Base-by-base conservation (phyloP, 495 filamentous ascomycete species). In the Penicillium simplicissimum region DNA sequence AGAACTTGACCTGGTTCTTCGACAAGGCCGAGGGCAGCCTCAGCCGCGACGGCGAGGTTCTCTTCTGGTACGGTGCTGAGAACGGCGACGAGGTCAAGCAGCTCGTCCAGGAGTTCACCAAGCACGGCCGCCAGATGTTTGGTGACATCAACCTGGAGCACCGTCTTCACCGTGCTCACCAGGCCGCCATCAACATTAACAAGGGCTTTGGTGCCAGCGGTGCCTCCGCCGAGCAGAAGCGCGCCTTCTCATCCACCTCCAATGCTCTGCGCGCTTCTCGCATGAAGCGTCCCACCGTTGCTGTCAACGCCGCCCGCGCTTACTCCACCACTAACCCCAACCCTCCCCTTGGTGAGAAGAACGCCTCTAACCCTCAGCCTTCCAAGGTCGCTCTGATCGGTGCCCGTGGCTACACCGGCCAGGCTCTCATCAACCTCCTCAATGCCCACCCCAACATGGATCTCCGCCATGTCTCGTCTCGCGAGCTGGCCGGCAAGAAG, bases 1-100 rank as follows among this genome's bases (percentile, higher is more conserved):
- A 98, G 83, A 98, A 98, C 73, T 81, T 98, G 67, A 92, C 90
- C 31, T 98, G 95, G 95, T 98, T 98, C 81, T 97, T 96, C 63
- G 94, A 96, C 78, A 97, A 97, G 81, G 90, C 95, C 9, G 91
- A 96, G 61, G 96, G 96, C 51, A 96, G 90, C 75, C 80, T 97
- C 60, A 90, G 89, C 48, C 84, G 87, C 35, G 85, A 91, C 54
- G 92, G 91, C 56, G 88, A 96, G 67, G 91, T 97, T 37, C 88
- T 98, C 72, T 98, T 98, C 82, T 98, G 95, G 92, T 96, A 95
- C 70, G 95, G 95, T 36, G 86, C 95, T 57, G 90, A 93, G 66
- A 87, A 82, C 55, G 86, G 88, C n/a, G 87, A 92, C 51, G 91
- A 97, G 72, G 87, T 97, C 21, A 88, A 90, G 70, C 82, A 90